Percentiles rank a stretch among this genome's conserved stretches.
These are phyloP conservation scores for Juncus inflexus DNA, from an alignment of 176 grass and related monocot species.

Conservation along the genomic window DNA sequence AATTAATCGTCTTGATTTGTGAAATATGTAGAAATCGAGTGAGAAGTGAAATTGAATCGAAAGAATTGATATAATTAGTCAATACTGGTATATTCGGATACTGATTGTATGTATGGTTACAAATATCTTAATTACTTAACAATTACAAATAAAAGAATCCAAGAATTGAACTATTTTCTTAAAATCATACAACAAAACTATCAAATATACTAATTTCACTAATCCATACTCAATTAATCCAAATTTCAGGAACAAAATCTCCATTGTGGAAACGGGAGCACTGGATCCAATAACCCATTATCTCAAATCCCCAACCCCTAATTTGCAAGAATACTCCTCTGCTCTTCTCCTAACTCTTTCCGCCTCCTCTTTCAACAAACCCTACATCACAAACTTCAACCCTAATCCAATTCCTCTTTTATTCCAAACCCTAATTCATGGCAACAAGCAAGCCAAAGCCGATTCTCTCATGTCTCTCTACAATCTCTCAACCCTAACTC, in stretches of 20 bases:
- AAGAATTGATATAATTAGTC: too few species aligned
- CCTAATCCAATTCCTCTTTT: constrained; percentile 68
- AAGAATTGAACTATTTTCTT: background rate
- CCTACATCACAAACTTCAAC: constrained; percentile 52
- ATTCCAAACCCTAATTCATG: constrained; percentile 61
- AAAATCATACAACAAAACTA: too few species aligned
- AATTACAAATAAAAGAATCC: background rate
- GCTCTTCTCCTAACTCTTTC: constrained; percentile 89
- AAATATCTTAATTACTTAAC: too few species aligned
- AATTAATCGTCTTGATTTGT: background rate
- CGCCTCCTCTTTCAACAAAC: constrained; percentile 64
- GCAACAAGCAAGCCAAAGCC: constrained; percentile 68
- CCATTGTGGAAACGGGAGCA: constrained; percentile 69
- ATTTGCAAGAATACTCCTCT: constrained; percentile 75
- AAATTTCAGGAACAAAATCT: constrained; percentile 77
- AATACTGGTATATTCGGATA: too few species aligned
- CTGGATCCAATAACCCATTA: constrained; percentile 60
- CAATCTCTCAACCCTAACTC: constrained; percentile 69
- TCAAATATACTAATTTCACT: background rate
- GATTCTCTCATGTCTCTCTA: constrained; percentile 81
- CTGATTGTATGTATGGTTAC: too few species aligned
- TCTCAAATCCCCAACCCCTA: constrained; percentile 55
- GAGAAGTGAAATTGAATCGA: background rate
- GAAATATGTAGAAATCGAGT: background rate
- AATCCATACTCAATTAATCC: constrained; percentile 24